Evolutionary conservation across 1,284 basidiomycete genomes (phyloP).

Genomic region (Ustanciosporium gigantosporum): DNA sequence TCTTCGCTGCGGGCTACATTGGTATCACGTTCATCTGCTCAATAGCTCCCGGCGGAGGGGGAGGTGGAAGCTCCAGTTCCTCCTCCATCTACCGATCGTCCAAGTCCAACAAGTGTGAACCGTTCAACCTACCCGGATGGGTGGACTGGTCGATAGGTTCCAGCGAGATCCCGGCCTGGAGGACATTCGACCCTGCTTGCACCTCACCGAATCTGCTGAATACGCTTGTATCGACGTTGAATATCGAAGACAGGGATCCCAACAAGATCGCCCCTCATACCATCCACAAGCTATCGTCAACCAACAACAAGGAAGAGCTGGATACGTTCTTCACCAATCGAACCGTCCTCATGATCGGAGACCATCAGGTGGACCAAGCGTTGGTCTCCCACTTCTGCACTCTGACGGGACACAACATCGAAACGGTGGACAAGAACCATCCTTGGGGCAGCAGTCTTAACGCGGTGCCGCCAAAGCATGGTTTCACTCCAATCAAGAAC

Average conservation of each 20-base stretch:
- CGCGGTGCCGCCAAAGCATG: conserved; percentile 32
- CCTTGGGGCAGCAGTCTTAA: conserved; percentile 50
- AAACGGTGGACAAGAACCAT: conserved; percentile 57
- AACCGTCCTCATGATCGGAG: conserved; percentile 62
- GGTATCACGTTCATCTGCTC: conserved; percentile 24
- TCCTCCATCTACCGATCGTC: conserved; percentile 6
- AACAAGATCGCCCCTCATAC: conserved; percentile 25
- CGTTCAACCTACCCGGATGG: conserved; percentile 44
- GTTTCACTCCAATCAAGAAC: conserved; percentile 20
- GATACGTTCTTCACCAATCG: conserved; percentile 56
- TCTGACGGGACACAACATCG: conserved; percentile 56
- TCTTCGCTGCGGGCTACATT: conserved; percentile 25
- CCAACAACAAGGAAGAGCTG: conserved; percentile 24
- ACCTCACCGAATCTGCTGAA: conserved; percentile 26
- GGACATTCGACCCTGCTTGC: conserved; percentile 43
- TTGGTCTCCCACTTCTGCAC: conserved; percentile 62
- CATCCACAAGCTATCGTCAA: conserved; percentile 3
- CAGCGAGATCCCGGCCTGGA: conserved; percentile 38
- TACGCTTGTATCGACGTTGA: conserved; percentile 28
- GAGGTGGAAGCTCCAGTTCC: background rate
- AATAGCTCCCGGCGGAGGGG: conserved; percentile 3
- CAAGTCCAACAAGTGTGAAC: conserved; percentile 23
- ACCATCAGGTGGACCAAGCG: conserved; percentile 59
- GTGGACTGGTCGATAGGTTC: conserved; percentile 38
- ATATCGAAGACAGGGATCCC: conserved; percentile 14